These are phyloP conservation scores for Cardamine chenopodiifolia DNA, from an alignment of 345 rosid species.

Conservation along the genomic window DNA sequence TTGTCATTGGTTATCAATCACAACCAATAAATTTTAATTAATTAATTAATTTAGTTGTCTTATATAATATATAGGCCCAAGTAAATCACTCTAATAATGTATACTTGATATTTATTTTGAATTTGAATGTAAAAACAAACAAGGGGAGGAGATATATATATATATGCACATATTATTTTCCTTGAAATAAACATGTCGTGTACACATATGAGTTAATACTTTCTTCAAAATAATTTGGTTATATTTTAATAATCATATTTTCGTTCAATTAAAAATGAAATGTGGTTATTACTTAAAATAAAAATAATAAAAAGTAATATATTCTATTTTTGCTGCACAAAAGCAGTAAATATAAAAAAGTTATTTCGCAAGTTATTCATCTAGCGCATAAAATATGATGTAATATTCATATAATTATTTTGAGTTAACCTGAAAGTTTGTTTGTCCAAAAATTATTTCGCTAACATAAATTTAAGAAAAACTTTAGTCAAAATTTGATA, in stretches of 20 bases:
- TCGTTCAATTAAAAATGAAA: background rate
- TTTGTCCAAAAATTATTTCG: too few relatives aligned
- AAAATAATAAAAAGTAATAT: too few relatives aligned
- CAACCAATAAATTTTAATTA: conserved; percentile 5
- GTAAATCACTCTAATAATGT: background rate
- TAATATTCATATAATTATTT: background rate
- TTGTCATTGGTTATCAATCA: too few relatives aligned
- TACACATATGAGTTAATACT: background rate
- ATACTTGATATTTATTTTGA: background rate
- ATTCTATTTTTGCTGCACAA: background rate
- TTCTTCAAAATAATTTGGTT: background rate
- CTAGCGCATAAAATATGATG: background rate
- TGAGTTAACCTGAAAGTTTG: background rate
- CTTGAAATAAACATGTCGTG: background rate
- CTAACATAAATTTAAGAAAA: background rate
- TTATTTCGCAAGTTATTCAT: background rate
- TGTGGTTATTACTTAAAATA: background rate
- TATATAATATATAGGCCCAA: background rate
- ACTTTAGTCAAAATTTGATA: background rate
- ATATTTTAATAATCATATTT: background rate
- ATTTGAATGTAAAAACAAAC: background rate
- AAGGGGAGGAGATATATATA: background rate
- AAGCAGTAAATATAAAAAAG: background rate
- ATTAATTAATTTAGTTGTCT: background rate
- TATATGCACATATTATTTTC: background rate